A percentile compares a stretch with the other conserved stretches of the same genome.
phyloP scores from a whole-genome alignment of 2,329 filamentous ascomycete genomes.

The Verticillium dahliae region DNA sequence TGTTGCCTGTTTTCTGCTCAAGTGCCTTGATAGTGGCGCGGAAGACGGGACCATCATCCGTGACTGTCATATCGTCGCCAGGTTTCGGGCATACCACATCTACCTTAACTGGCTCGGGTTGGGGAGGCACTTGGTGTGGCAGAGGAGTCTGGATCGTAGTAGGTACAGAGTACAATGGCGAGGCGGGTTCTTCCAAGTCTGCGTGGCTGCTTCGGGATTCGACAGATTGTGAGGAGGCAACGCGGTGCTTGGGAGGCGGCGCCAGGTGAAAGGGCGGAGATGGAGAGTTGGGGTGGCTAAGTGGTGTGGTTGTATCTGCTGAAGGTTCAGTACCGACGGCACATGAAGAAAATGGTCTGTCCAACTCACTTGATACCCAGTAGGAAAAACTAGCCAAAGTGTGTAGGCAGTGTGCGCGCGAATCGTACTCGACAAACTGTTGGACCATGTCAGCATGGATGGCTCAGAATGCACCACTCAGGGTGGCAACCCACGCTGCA shows the following conservation, averaged over 20 bases:
- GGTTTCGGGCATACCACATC: constrained; percentile 84
- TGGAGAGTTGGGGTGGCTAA: constrained; percentile 54
- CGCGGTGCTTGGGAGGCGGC: constrained; percentile 69
- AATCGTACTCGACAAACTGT: constrained; percentile 94
- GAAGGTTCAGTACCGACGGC: constrained; percentile 3
- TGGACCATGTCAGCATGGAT: neutral
- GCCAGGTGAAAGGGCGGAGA: constrained; percentile 67
- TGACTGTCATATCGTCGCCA: constrained; percentile 74
- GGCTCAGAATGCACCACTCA: neutral
- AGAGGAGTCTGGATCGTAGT: constrained; percentile 7
- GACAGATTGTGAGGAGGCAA: constrained; percentile 82
- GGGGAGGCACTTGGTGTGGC: constrained; percentile 9
- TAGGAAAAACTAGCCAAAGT: constrained; percentile 90
- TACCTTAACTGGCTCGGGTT: constrained; percentile 61
- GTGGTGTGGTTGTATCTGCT: constrained; percentile 33
- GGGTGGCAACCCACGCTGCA: constrained; percentile 62
- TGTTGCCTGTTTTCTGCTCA: constrained; percentile 92
- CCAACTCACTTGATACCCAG: constrained; percentile 73
- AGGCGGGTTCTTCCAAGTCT: constrained; percentile 58
- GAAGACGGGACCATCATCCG: constrained; percentile 92
- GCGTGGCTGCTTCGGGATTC: constrained; percentile 73
- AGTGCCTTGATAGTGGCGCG: constrained; percentile 93
- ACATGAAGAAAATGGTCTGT: neutral
- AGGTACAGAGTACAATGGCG: constrained; percentile 27
- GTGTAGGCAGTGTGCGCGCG: constrained; percentile 80